These are phyloP conservation scores for Aspergillus bridgeri DNA, from an alignment of 495 filamentous ascomycete genomes.

Conservation along the genomic window DNA sequence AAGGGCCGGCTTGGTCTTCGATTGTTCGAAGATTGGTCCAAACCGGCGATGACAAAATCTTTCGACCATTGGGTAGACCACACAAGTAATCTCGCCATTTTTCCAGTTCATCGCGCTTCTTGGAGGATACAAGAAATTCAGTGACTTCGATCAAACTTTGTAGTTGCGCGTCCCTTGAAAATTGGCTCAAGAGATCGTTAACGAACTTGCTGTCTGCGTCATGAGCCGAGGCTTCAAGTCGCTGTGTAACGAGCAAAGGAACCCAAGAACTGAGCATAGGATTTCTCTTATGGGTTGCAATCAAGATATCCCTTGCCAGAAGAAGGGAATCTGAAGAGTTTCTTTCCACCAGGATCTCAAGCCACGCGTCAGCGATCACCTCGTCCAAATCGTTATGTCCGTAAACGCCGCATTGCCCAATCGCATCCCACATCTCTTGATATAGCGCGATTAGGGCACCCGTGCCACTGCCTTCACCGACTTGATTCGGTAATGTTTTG, in stretches of 20 bases:
- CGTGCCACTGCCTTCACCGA: not conserved
- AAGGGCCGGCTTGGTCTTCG: not conserved
- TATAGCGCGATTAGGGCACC: slow-evolving; percentile 20
- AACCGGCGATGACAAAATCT: slow-evolving; percentile 20
- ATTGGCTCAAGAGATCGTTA: slow-evolving; percentile 17
- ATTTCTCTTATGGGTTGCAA: slow-evolving; percentile 22
- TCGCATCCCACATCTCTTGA: slow-evolving; percentile 38
- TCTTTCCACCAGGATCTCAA: slow-evolving; percentile 22
- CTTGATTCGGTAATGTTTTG: slow-evolving; percentile 16
- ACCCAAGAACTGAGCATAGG: slow-evolving; percentile 21
- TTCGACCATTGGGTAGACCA: slow-evolving; percentile 16
- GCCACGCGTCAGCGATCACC: slow-evolving; percentile 30
- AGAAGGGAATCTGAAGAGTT: slow-evolving; percentile 12
- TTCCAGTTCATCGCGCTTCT: slow-evolving; percentile 20
- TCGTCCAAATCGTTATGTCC: slow-evolving; percentile 31
- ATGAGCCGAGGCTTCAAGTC: slow-evolving; percentile 18
- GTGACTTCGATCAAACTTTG: slow-evolving; percentile 33
- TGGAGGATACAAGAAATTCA: slow-evolving; percentile 25
- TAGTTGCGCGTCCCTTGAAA: slow-evolving; percentile 25
- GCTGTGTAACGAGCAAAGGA: slow-evolving; percentile 26
- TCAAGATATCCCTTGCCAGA: slow-evolving; percentile 34
- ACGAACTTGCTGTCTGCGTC: slow-evolving; percentile 13
- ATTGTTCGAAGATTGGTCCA: slow-evolving; percentile 25
- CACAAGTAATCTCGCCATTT: slow-evolving; percentile 34
- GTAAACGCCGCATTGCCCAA: slow-evolving; percentile 38